phyloP scores from a whole-genome alignment of 179 eudicot genomes.

The Beta macrorhiza region DNA sequence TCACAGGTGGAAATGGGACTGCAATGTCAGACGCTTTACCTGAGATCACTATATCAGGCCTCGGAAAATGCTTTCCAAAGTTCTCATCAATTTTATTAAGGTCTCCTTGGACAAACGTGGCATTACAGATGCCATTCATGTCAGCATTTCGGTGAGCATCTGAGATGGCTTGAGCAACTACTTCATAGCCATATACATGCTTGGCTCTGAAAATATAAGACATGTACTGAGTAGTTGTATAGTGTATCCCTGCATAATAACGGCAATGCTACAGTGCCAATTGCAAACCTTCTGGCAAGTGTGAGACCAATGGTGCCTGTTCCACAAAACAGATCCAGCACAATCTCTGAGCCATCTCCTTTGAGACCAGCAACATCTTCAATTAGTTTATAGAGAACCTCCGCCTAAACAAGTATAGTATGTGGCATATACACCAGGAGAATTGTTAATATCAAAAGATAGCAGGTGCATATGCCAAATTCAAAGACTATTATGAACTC shows the following conservation, averaged over 20 bases:
- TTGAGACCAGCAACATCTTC: constrained; percentile 79
- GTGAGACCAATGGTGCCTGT: constrained; percentile 97
- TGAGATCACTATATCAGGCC: constrained; percentile 85
- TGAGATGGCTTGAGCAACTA: constrained; percentile 79
- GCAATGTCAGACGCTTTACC: constrained; percentile 40
- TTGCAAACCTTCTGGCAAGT: constrained; percentile 70
- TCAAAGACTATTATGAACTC: constrained; percentile 1
- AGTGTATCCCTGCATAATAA: background rate
- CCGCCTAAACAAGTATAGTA: constrained; percentile 56
- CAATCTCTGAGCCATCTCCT: constrained; percentile 89
- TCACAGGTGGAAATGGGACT: background rate
- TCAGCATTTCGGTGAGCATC: constrained; percentile 81
- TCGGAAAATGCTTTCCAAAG: constrained; percentile 72
- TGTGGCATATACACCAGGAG: constrained; percentile 11
- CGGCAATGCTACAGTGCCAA: background rate
- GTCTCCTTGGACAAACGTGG: constrained; percentile 90
- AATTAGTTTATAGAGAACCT: constrained; percentile 71
- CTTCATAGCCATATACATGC: constrained; percentile 93
- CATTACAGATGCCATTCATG: constrained; percentile 68
- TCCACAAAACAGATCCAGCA: constrained; percentile 93
- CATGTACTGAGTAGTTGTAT: background rate
- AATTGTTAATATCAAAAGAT: background rate
- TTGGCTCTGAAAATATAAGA: constrained; percentile 46
- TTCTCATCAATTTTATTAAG: constrained; percentile 80
- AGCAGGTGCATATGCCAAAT: no score